Conservation (phyloP, 2,329 filamentous ascomycete species). For the Cryphonectria parasitica region DNA sequence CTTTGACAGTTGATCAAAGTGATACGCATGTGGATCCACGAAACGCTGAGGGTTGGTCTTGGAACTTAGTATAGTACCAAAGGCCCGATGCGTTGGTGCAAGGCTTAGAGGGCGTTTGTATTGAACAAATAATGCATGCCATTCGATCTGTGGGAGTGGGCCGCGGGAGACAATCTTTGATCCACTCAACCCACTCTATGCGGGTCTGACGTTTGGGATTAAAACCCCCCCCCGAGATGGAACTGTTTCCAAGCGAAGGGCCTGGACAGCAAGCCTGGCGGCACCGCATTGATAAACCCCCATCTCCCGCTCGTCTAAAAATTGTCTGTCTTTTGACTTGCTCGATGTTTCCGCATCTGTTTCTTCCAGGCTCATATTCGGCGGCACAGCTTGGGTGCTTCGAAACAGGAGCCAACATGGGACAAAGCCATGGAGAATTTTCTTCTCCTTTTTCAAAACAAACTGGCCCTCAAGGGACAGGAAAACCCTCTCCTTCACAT, state of each 20-base stretch:
- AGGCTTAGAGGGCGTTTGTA: neutral
- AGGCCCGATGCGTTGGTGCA: neutral
- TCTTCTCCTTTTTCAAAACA: neutral
- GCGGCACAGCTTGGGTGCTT: neutral
- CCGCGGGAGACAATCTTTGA: constrained; percentile 12
- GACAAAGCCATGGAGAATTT: neutral
- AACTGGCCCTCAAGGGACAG: neutral
- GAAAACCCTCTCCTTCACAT: neutral
- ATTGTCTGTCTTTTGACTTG: constrained; percentile 12
- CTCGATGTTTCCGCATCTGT: constrained; percentile 14
- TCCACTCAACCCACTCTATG: neutral
- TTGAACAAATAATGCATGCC: neutral
- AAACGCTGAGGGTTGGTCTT: constrained; percentile 20
- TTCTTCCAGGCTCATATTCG: neutral
- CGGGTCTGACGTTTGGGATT: constrained; percentile 27
- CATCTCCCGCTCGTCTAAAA: constrained; percentile 8
- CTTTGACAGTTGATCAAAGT: constrained; percentile 12
- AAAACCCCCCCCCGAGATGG: constrained; percentile 19
- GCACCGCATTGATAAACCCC: constrained; percentile 13
- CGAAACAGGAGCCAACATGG: constrained; percentile 14
- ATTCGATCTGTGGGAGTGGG: constrained; percentile 11
- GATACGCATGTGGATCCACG: constrained; percentile 22
- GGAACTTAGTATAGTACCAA: neutral
- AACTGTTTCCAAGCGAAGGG: constrained; percentile 8
- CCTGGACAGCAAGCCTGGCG: neutral